Evolutionary conservation across 148 eudicot genomes (phyloP), one percentile per base, ranked within the genome.

Genomic region (Chenopodium suecicum): DNA sequence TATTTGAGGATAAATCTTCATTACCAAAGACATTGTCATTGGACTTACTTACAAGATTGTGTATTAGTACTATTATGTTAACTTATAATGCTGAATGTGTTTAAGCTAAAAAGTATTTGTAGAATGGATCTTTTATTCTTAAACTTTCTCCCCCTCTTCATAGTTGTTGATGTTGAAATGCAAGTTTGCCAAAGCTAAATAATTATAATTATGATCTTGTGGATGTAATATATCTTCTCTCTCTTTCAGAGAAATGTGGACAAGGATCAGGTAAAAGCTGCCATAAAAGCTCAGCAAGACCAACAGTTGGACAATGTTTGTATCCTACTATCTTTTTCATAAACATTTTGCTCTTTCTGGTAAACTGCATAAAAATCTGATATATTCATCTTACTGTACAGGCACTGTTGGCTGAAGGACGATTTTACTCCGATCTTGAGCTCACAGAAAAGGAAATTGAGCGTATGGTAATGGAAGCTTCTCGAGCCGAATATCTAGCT

Each of bases 361-460:
- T 70, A 17, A 23, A 9, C 47, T 65, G 5, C 1, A 52, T 17
- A 20, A 11, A 20, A 4, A 84, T 10, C 31, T 67, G 17, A 19
- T 32, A 17, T 9, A 4, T 47, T 13, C 25, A 66, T 78, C 54
- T 73, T 77, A 54, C 29, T 48, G 66, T 77, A 79, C 86, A 97
- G 99, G 99, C 97, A 76, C 89, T 97, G 74, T 78, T 97, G 74
- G 97, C 99, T 4, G 98, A 97, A 85, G 98, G 98, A n/a, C 87
- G 93, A 75, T 92, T 97, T 84, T 94, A 91, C 86, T 97, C 99
- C 0, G 99, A 97, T 84, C 90, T 97, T 77, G 99, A 97, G 89
- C 94, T 97, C 17, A 97, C 99, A 47, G 99, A 97, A 58, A 97
- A 92, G 83, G 99, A 97, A 82, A 97, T 97, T n/a, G 99, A 97